Evolutionary conservation across 2,329 filamentous ascomycete species (phyloP), one percentile per base, ranked within the genome.

Genomic region (Fusarium stilboides): DNA sequence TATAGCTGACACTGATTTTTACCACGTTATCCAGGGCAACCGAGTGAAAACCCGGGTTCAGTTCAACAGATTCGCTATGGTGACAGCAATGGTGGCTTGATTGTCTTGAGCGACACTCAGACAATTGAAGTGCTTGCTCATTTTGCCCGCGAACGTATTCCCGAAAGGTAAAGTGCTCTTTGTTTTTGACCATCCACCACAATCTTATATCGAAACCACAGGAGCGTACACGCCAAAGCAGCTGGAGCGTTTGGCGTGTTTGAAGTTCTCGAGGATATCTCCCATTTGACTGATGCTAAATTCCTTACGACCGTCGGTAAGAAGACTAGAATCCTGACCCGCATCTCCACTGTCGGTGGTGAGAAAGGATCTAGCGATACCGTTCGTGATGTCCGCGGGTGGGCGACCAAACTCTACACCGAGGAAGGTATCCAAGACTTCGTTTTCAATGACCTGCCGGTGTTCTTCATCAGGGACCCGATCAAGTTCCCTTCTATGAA

Each of bases 301-400:
- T 66, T 66, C 8, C 50, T 66, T 2, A 56, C 34, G 0, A 49
- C 49, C 1, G n/a, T 62, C 1, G 63, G 63, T 2, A 66, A 66
- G 13, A 66, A 66, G 20, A 66, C 63, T 1, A 55, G 31, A 2
- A 2, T 66, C 1, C 34, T 66, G 0, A 44, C 39, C 3, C 50
- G 63, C 17, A 56, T 66, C 6, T 66, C 63, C 0, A 66, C 63
- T 3, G 91, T 93, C 8, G 87, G 88, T 17, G 89, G 89, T 3
- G 88, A 86, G 44, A 83, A 87, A 8, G 90, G 90, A 8, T 90
- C 88, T 57, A 84, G 87, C 7, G 90, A 92, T 65, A 88, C 88
- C 0, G 88, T 87, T 4, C 85, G 90, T 19, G 90, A 92, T 79
- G 88, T 91, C 0, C 88, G 90, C 57, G 90, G 90, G 0, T 92